Evolutionary conservation across 2,329 filamentous ascomycete genomes (phyloP), one percentile per base, ranked within the genome.

Genomic region (Pseudocercospora ulei): DNA sequence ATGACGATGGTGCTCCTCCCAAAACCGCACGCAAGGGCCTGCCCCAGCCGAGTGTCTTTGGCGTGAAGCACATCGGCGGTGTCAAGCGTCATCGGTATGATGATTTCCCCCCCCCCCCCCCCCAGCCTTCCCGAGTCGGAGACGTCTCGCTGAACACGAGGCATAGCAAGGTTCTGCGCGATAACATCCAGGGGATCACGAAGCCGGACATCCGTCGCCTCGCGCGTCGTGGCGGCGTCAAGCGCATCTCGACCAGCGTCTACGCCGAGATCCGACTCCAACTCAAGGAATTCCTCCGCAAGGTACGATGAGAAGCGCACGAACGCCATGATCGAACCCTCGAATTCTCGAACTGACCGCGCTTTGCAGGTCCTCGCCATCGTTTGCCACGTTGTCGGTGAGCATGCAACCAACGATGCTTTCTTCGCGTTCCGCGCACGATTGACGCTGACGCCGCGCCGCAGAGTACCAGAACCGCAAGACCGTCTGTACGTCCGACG

Each of bases 131-230:
- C 35, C 14, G 12, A 29, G 26, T 39, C 23, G 35, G 28, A 20
- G 20, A 17, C 11, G 6, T 5, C n/a, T 16, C 20, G 4, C 9
- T 14, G 12, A 13, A 8, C 3, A 16, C 8, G 23, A n/a, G 18
- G 6, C 11, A 92, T 70, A 82, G 87, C 62, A 94, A 93, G 80
- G 92, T 94, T 73, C 75, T 94, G 65, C 82, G 84, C 68, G 86
- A 94, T 80, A 94, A 93, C 80, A 93, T 94, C 62, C 84, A 93
- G 71, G 86, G 87, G 69, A 90, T 94, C 62, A 94, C 86, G 60
- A 93, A 93, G 79, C 39, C 39, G 1, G 47, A 37, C 30, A 56
- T 54, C 42, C 81, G 86, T 60, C 78, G 82, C 27, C 62, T 87
- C 0, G 82, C 82, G 1, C 73, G 82, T 4, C 75, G 82, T 4